Evolutionary conservation across 2,329 filamentous ascomycete species (phyloP).

Genomic region (Monosporascus ibericus): DNA sequence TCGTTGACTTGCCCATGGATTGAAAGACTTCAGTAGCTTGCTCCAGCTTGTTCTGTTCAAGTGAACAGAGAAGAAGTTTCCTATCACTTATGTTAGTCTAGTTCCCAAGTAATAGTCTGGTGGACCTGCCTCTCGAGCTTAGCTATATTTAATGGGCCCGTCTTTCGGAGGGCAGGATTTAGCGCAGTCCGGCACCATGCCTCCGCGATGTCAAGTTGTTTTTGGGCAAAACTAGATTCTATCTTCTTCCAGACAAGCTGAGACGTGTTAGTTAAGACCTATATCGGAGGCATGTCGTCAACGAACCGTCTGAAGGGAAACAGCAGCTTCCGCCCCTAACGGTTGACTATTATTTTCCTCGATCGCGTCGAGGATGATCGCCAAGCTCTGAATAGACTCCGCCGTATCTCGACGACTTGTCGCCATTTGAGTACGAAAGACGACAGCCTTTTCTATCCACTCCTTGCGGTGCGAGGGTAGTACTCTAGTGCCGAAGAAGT

Average conservation of each 20-base stretch:
- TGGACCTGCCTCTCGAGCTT: slow-evolving; percentile 57
- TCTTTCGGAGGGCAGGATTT: slow-evolving; percentile 59
- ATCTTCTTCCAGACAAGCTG: slow-evolving; percentile 78
- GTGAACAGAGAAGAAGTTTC: slow-evolving; percentile 65
- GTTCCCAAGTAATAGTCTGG: background rate
- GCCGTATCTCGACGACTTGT: slow-evolving; percentile 39
- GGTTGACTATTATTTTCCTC: slow-evolving; percentile 36
- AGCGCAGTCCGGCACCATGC: slow-evolving; percentile 68
- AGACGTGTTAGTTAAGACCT: slow-evolving; percentile 4
- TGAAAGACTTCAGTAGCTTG: slow-evolving; percentile 50
- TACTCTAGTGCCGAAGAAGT: slow-evolving; percentile 56
- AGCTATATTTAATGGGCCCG: slow-evolving; percentile 58
- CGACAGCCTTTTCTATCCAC: slow-evolving; percentile 64
- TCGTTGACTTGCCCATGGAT: slow-evolving; percentile 51
- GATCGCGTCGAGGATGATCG: slow-evolving; percentile 27
- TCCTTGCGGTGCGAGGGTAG: slow-evolving; percentile 38
- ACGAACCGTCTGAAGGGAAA: slow-evolving; percentile 61
- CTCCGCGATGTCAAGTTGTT: slow-evolving; percentile 49
- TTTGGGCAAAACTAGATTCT: slow-evolving; percentile 50
- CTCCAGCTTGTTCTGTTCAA: slow-evolving; percentile 50
- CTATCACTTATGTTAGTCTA: slow-evolving; percentile 36
- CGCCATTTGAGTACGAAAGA: slow-evolving; percentile 63
- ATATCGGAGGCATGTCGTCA: background rate
- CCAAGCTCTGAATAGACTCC: slow-evolving; percentile 22
- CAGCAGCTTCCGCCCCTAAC: slow-evolving; percentile 55